These are phyloP conservation scores for Linanthus parryae DNA, from an alignment of 148 eudicot genomes.

Conservation along the genomic window DNA sequence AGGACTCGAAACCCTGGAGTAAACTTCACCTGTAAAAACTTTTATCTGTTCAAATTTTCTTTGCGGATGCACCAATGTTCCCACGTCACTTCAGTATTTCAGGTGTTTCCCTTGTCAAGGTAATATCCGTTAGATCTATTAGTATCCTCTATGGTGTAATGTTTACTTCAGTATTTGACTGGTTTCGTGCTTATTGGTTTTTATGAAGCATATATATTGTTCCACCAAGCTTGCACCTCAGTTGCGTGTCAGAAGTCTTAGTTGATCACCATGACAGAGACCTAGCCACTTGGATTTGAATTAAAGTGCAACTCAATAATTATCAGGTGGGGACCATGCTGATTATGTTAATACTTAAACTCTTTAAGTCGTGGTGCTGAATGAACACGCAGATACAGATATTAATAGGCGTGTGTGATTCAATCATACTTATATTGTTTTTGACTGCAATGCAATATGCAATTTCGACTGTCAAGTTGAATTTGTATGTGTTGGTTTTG, in stretches of 20 bases:
- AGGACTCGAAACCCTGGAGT: too few species aligned
- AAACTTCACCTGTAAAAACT: background rate
- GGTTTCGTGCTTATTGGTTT: slow-evolving; percentile 13
- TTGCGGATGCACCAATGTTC: too few species aligned
- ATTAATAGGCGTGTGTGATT: background rate
- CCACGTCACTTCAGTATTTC: too few species aligned
- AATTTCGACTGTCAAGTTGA: too few species aligned
- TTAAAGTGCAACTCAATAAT: slow-evolving; percentile 9
- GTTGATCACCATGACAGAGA: slow-evolving; percentile 12
- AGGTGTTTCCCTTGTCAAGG: slow-evolving; percentile 1
- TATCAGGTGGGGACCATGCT: slow-evolving; percentile 17
- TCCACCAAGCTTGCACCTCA: slow-evolving; percentile 17
- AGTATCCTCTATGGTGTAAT: slow-evolving; percentile 12
- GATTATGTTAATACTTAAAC: too few species aligned
- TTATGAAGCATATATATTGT: slow-evolving; percentile 19
- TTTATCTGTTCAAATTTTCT: slow-evolving; percentile 8
- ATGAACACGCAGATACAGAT: background rate
- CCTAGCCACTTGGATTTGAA: slow-evolving; percentile 19
- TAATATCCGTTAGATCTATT: slow-evolving; percentile 4
- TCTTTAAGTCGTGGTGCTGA: slow-evolving; percentile 14
- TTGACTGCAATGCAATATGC: too few species aligned
- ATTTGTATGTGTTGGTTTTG: slow-evolving; percentile 7
- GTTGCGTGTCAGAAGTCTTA: slow-evolving; percentile 11
- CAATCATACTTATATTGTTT: background rate
- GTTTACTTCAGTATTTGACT: slow-evolving; percentile 12